A percentile compares a stretch with the other conserved stretches of the same genome.
phyloP scores from a whole-genome alignment of 352 stramenopile species.

The Pythium aristosporum region DNA sequence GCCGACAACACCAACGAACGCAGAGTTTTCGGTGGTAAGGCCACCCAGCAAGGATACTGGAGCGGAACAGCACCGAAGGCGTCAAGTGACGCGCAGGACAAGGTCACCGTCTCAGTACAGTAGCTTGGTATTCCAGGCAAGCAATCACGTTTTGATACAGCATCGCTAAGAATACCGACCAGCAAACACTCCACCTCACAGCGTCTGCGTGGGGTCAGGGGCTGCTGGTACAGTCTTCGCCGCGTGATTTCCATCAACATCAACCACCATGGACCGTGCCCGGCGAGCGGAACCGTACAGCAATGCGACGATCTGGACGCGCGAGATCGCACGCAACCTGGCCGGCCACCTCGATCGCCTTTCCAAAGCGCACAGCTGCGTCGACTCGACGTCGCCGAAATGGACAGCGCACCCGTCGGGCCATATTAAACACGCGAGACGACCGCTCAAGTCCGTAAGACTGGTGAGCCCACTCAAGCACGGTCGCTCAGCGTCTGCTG shows the following conservation, averaged over 20 bases:
- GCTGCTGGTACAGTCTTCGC: too few relatives aligned
- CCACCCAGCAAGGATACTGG: conserved; percentile 23
- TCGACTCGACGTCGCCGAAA: conserved; percentile 69
- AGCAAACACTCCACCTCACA: background rate
- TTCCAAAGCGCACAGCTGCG: conserved; percentile 67
- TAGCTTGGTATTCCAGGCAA: too few relatives aligned
- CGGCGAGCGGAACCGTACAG: conserved; percentile 75
- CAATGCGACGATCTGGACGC: conserved; percentile 74
- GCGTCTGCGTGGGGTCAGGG: background rate
- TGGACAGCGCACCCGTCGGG: conserved; percentile 22
- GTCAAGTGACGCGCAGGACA: background rate
- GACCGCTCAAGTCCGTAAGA: conserved; percentile 37
- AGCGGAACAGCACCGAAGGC: background rate
- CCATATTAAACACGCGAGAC: conserved; percentile 28
- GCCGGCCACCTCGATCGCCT: conserved; percentile 65
- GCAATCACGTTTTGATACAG: too few relatives aligned
- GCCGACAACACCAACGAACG: too few relatives aligned
- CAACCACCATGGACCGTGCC: conserved; percentile 54
- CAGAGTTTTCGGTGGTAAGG: too few relatives aligned
- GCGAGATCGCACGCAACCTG: conserved; percentile 69
- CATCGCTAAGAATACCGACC: conserved; percentile 18
- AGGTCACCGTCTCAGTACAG: too few relatives aligned
- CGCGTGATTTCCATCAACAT: background rate
- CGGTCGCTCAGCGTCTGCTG: conserved; percentile 11
- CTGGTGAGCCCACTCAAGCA: conserved; percentile 49